Conservation (phyloP, 176 grass and related monocot species). For the Cenchrus purpureus region DNA sequence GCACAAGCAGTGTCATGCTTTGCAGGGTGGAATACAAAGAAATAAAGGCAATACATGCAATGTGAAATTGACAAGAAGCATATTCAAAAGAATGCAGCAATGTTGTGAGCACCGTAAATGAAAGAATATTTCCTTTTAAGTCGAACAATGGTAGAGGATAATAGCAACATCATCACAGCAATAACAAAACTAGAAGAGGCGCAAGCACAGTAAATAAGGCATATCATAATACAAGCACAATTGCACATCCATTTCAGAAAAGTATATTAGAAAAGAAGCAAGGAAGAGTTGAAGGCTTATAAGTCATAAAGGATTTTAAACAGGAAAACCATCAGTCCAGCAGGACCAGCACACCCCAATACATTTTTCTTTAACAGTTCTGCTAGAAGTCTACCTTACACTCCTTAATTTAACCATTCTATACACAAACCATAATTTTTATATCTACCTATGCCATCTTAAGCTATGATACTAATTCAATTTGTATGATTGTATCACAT, state of each 20-base stretch:
- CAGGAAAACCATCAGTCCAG: background rate
- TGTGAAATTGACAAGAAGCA: constrained; percentile 16
- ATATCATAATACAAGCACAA: background rate
- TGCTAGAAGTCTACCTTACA: background rate
- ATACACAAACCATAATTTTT: background rate
- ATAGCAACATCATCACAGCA: background rate
- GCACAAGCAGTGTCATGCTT: constrained; percentile 17
- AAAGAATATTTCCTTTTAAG: constrained; percentile 13
- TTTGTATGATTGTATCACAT: background rate
- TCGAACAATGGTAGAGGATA: background rate
- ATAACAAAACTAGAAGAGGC: constrained; percentile 1
- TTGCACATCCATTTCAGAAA: background rate
- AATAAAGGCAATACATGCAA: constrained; percentile 29
- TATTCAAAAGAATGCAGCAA: constrained; percentile 1
- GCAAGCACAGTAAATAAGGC: background rate
- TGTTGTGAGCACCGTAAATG: background rate
- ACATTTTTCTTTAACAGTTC: background rate
- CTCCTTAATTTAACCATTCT: background rate
- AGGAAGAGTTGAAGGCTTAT: background rate
- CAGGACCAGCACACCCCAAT: background rate
- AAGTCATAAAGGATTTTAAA: background rate
- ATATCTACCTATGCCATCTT: background rate
- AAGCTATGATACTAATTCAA: background rate
- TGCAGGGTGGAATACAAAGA: constrained; percentile 33
- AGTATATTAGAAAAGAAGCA: background rate